These are phyloP conservation scores for Colletotrichum karsti DNA, from an alignment of 2,329 filamentous ascomycete genomes.

Conservation along the genomic window DNA sequence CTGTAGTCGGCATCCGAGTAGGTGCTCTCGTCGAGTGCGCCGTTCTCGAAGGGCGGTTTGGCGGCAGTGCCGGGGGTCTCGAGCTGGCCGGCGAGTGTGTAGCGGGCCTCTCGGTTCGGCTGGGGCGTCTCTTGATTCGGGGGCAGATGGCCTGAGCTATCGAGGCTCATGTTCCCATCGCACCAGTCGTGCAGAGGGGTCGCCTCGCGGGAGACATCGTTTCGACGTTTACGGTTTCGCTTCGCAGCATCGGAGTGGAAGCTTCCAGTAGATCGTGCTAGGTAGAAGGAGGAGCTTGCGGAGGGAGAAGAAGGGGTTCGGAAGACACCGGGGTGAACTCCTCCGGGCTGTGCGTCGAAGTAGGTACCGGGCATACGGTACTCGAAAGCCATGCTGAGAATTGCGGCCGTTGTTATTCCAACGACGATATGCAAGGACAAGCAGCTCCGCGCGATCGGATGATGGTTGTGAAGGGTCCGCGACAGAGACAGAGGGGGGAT, in stretches of 20 bases:
- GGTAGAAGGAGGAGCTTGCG: slow-evolving; percentile 33
- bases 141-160: slow-evolving; percentile 35
- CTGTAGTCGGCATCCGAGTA: slow-evolving; percentile 67
- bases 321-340: slow-evolving; percentile 55
- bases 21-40: slow-evolving; percentile 59
- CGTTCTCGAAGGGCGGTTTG: slow-evolving; percentile 37
- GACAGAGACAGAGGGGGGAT: not conserved
- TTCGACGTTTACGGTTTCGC: slow-evolving; percentile 58
- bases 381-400: slow-evolving; percentile 39
- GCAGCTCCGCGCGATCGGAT: not conserved
- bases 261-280: slow-evolving; percentile 48
- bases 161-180: slow-evolving; percentile 37
- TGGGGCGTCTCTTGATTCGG: slow-evolving; percentile 3
- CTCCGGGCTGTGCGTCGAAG: slow-evolving; percentile 41
- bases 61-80: slow-evolving; percentile 52
- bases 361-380: slow-evolving; percentile 44
- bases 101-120: slow-evolving; percentile 39
- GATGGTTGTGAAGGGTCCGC: not conserved
- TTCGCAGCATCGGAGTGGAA: slow-evolving; percentile 46
- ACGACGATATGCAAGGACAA: not conserved
- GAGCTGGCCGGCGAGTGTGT: slow-evolving; percentile 63
- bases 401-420: not conserved
- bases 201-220: slow-evolving; percentile 35
- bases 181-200: slow-evolving; percentile 44
- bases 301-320: slow-evolving; percentile 50